Evolutionary conservation across 371 early-diverging fungal species (phyloP).

Genomic region (Saksenaea oblongispora): DNA sequence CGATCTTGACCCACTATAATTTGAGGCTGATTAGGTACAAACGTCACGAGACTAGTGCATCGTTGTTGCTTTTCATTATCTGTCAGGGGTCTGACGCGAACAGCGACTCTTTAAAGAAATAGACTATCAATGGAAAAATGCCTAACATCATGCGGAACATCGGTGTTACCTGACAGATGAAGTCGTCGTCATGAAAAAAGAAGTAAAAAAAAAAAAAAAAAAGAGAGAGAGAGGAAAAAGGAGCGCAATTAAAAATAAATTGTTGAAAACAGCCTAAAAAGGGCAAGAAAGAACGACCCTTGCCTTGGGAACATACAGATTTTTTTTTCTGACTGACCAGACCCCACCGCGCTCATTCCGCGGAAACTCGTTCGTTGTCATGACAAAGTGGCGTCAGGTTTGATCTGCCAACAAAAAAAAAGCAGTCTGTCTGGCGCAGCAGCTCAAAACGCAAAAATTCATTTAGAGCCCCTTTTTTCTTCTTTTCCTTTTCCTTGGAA

Average conservation of each 20-base stretch:
- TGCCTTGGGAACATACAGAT: neutral
- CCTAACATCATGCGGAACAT: neutral
- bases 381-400: conserved; percentile 1
- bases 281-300: neutral
- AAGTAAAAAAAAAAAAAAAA: conserved; percentile 4
- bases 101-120: conserved; percentile 23
- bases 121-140: neutral
- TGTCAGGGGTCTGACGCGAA: conserved; percentile 47
- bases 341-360: neutral
- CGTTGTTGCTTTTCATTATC: conserved; percentile 71
- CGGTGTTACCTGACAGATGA: conserved; percentile 25
- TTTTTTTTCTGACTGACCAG: neutral
- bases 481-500: neutral
- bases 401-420: neutral
- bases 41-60: conserved; percentile 61
- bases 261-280: conserved; percentile 4
- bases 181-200: conserved; percentile 12
- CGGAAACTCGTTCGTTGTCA: neutral
- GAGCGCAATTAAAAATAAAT: conserved; percentile 2
- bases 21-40: conserved; percentile 62
- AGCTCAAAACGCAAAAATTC: neutral
- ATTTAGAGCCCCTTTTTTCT: neutral
- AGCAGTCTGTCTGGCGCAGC: conserved; percentile 5
- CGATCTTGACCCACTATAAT: conserved; percentile 62
- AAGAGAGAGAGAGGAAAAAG: conserved; percentile 4